Evolutionary conservation across 116 monocot genomes (phyloP).

Genomic region (Cymodocea nodosa): DNA sequence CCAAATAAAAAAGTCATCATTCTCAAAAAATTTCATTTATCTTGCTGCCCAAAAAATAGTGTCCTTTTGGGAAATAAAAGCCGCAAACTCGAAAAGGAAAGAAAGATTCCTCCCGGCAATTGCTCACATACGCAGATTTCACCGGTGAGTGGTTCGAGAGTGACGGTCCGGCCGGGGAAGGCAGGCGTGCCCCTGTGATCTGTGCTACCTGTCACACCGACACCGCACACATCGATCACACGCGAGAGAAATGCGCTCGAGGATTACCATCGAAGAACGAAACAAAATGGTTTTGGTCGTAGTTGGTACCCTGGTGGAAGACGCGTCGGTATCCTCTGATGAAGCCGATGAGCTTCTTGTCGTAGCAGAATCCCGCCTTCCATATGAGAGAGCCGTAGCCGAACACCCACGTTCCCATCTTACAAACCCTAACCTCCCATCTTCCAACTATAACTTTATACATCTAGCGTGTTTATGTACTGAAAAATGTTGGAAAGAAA

Average conservation of each 20-base stretch:
- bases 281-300: no score
- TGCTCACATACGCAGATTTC: slow-evolving; percentile 53
- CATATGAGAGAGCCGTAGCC: slow-evolving; percentile 95
- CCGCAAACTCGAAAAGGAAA: no score
- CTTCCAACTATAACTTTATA: no score
- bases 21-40: no score
- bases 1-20: no score
- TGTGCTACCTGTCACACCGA: slow-evolving; percentile 62
- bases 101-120: no score
- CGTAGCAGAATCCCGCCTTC: slow-evolving; percentile 80
- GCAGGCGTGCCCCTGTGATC: slow-evolving; percentile 86
- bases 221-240: neutral
- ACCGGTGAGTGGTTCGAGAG: slow-evolving; percentile 38
- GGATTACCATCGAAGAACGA: no score
- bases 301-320: slow-evolving; percentile 63
- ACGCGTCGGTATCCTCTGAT: slow-evolving; percentile 75
- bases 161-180: slow-evolving; percentile 90
- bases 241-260: neutral
- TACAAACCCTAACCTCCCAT: neutral
- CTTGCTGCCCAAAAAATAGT: no score
- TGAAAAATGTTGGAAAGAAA: no score
- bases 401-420: slow-evolving; percentile 82
- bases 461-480: no score
- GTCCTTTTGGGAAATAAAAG: no score
- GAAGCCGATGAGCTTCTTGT: slow-evolving; percentile 67